Evolutionary conservation across 768 basidiomycete species (phyloP).

Genomic region (Ramaria sp.): DNA sequence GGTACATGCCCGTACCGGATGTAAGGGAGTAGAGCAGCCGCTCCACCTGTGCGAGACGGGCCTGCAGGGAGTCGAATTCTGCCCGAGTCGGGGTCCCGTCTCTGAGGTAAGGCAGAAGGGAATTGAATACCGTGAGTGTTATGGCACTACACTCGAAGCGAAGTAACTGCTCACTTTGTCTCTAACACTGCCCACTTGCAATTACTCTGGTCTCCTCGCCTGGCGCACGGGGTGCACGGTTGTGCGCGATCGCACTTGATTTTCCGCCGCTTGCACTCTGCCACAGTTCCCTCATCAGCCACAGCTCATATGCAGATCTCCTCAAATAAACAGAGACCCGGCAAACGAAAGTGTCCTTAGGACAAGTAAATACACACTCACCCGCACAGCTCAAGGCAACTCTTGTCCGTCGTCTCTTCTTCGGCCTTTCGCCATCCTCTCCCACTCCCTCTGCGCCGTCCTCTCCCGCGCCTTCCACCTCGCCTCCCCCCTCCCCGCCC

Average conservation of each 20-base stretch:
- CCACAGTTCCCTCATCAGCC: background rate
- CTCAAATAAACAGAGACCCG: background rate
- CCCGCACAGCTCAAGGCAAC: slow-evolving; percentile 17
- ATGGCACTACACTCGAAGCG: background rate
- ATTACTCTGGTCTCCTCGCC: slow-evolving; percentile 14
- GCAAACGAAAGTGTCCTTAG: background rate
- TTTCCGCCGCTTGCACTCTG: slow-evolving; percentile 19
- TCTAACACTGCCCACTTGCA: slow-evolving; percentile 18
- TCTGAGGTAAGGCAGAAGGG: background rate
- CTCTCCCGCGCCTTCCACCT: background rate
- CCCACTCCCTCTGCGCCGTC: no score
- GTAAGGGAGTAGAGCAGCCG: background rate
- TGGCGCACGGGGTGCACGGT: slow-evolving; percentile 17
- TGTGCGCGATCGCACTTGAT: slow-evolving; percentile 18
- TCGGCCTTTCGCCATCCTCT: slow-evolving; percentile 3
- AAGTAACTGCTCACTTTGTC: slow-evolving; percentile 11
- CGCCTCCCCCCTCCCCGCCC: background rate
- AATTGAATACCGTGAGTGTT: background rate
- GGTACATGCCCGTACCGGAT: background rate
- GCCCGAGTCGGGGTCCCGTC: slow-evolving; percentile 2
- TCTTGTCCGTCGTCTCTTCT: slow-evolving; percentile 17
- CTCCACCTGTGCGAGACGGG: background rate
- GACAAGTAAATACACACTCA: background rate
- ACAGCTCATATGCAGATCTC: no score
- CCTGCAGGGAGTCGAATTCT: slow-evolving; percentile 3